Evolutionary conservation across 164 flowering plant genomes (phyloP), one percentile per base, ranked within the genome.

Genomic region (Nymphaea thermarum): DNA sequence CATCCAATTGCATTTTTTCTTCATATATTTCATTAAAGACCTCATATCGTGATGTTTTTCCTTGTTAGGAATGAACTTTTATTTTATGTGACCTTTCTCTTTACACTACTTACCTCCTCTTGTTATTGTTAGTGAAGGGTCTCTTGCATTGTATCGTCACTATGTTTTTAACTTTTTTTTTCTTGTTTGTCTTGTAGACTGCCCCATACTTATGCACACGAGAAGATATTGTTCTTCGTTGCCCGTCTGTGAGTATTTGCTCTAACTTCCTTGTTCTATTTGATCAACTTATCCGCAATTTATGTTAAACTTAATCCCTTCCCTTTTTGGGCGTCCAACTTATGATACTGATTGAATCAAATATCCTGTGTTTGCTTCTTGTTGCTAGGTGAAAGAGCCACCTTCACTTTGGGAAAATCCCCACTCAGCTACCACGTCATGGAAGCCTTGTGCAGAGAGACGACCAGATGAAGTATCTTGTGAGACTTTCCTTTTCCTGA

Each of bases 341-440:
- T 25, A 25, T 25, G 36, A 25, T 25, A 25, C 36, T 25, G 36
- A 25, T 25, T 25, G 0, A 25, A 25, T 25, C 36, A 0, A 25
- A 25, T 25, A 51, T 15, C 14, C 14, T 5, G 8, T 51, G 14
- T 51, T 10, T 51, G 3, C 57, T 47, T 47, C 55, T 51, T 51
- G 12, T 8, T 51, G 57, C 57, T 4, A 94, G 99, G 98, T 90
- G 51, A 94, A 94, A 71, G 98, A 94, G 74, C 25, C 86, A 61
- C 80, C 98, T 69, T 94, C 98, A 14, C 85, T 91, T 0, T 94
- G 96, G 99, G 96, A 91, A 78, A 94, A 94, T 80, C 99, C 99
- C 43, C 77, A 78, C 65, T 88, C 98, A 57, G 86, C 99, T 16
- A 91, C 98, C 53, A 88, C 93, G 42, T 91, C 99, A 44, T 94